Base-by-base conservation (phyloP, 257 asterid species). In the Solanum okadae region DNA sequence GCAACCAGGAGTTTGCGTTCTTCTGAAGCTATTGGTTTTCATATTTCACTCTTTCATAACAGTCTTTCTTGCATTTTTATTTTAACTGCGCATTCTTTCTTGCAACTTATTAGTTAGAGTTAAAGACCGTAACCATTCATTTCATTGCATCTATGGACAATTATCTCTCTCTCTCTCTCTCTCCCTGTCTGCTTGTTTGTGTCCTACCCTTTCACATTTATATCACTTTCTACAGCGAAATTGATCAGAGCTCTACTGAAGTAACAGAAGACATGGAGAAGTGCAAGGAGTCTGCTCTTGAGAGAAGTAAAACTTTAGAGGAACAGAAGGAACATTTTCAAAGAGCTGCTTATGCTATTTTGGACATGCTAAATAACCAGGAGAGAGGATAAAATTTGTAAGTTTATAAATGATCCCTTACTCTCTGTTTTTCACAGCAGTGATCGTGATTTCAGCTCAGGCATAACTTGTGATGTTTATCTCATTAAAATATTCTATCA, bases 321-420 rank as follows among this genome's bases (percentile, higher is more conserved):
- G 95, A 93, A 90, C 96, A 94, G 92, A 96, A 88, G 90, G 95
- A 94, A 72, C 91, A 89, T 87, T 92, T 92, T 88, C 98, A 95
- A 92, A 95, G 94, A 92, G 95, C 98, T 91, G 95, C 98, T 49
- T 92, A 85, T 91, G 95, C 98, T 88, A 96, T 94, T 90, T 90
- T 96, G 75, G 93, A 93, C 93, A 90, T 96, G 96, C 95, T 96
- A 61, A 91, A 93, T 83, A 88, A 87, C 89, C 89, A 89, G 67
- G 92, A 91, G 88, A 87, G 84, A 86, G 89, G 88, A 90, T 93
- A 93, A 92, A 75, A 78, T 73, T 89, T 89, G 77, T 88, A 92
- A 90, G 93, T 91, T 86, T 34, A 87, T 40, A 84, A 67, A 25
- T 82, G 70, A 18, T 7, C 83, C 18, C 83, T 49, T 52, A 49